Percentiles rank a stretch among this genome's conserved stretches.
phyloP scores from a whole-genome alignment of 2,329 filamentous ascomycete genomes.

The Xylariaceae sp. region DNA sequence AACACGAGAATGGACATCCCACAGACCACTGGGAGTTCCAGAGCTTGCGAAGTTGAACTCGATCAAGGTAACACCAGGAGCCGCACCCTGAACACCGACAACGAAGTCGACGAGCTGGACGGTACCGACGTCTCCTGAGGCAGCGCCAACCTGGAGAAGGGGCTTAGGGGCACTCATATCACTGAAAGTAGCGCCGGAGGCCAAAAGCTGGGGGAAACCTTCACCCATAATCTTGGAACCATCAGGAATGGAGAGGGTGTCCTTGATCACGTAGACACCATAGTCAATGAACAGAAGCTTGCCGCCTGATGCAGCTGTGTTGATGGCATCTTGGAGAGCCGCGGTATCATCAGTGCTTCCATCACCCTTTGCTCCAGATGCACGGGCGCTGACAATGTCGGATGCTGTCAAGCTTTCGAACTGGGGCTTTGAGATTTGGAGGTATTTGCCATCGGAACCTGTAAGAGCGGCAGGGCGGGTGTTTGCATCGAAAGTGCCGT shows the following conservation, averaged over 20 bases:
- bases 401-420: slow-evolving; percentile 56
- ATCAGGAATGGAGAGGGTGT: slow-evolving; percentile 43
- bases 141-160: slow-evolving; percentile 61
- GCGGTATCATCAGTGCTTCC: slow-evolving; percentile 65
- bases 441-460: slow-evolving; percentile 46
- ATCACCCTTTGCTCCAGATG: slow-evolving; percentile 64
- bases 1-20: slow-evolving; percentile 74
- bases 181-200: slow-evolving; percentile 52
- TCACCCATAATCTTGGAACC: slow-evolving; percentile 35
- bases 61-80: slow-evolving; percentile 65
- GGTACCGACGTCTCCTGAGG: slow-evolving; percentile 56
- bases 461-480: slow-evolving; percentile 51
- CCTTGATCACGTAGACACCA: slow-evolving; percentile 50
- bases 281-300: slow-evolving; percentile 55
- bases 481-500: slow-evolving; percentile 45
- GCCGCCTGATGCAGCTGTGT: slow-evolving; percentile 21
- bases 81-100: slow-evolving; percentile 62
- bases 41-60: slow-evolving; percentile 65
- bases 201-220: slow-evolving; percentile 43
- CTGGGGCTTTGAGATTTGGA: slow-evolving; percentile 65
- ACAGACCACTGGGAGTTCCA: slow-evolving; percentile 51
- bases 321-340: slow-evolving; percentile 55
- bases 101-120: slow-evolving; percentile 72
- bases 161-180: slow-evolving; percentile 56
- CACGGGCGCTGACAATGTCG: slow-evolving; percentile 52